Evolutionary conservation across 2,329 filamentous ascomycete genomes (phyloP).

Genomic region (Pleoardoris graminearum): DNA sequence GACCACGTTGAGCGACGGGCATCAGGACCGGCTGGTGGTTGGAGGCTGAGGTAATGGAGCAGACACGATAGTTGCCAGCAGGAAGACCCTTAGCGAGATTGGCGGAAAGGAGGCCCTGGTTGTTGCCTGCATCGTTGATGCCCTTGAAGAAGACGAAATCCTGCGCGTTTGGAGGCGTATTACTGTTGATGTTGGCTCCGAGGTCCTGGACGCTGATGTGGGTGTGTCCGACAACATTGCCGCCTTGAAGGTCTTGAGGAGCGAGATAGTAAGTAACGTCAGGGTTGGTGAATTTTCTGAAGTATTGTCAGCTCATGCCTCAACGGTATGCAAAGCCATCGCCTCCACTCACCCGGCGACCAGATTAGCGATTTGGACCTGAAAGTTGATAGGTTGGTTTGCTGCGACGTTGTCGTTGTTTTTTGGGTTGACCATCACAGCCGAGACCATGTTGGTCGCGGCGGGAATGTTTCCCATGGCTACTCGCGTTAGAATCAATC

Average conservation of each 20-base stretch:
- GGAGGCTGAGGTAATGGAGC: constrained; percentile 55
- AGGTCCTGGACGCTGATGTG: constrained; percentile 59
- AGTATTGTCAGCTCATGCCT: not conserved
- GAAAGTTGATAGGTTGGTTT: constrained; percentile 53
- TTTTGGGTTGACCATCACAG: constrained; percentile 55
- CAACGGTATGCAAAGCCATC: not conserved
- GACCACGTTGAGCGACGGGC: constrained; percentile 59
- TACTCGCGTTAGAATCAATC: constrained; percentile 20
- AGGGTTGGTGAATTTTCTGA: constrained; percentile 56
- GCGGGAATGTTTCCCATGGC: constrained; percentile 62
- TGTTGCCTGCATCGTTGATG: constrained; percentile 57
- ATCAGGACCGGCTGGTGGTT: constrained; percentile 63
- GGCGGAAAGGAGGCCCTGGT: constrained; percentile 52
- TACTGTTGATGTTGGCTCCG: constrained; percentile 41
- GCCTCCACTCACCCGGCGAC: constrained; percentile 48
- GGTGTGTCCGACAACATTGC: constrained; percentile 52
- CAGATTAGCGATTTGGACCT: constrained; percentile 55
- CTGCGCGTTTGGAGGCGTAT: constrained; percentile 45
- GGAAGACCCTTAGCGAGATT: constrained; percentile 53
- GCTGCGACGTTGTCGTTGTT: constrained; percentile 47
- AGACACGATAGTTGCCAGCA: constrained; percentile 55
- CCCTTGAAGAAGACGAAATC: constrained; percentile 63
- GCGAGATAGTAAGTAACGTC: constrained; percentile 59
- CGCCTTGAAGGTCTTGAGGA: constrained; percentile 54
- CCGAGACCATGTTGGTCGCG: constrained; percentile 58